These are phyloP conservation scores for Phoma sp. DNA, from an alignment of 2,329 filamentous ascomycete genomes.

Conservation along the genomic window DNA sequence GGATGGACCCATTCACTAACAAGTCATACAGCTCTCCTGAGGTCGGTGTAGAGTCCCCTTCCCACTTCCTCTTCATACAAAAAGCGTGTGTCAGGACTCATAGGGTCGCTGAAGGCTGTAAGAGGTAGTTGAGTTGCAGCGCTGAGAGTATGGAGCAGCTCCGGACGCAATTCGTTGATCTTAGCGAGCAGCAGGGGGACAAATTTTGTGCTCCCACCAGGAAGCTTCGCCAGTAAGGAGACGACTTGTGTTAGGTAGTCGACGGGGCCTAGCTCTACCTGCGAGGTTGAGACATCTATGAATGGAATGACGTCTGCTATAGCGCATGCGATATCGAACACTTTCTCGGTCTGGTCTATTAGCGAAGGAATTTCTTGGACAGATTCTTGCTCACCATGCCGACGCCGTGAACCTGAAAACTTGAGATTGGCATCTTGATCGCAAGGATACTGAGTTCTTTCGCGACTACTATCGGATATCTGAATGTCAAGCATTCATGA, in stretches of 20 bases:
- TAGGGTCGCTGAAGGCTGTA: conserved; percentile 18
- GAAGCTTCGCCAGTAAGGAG: conserved; percentile 28
- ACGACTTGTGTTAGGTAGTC: conserved; percentile 30
- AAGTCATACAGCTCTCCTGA: conserved; percentile 21
- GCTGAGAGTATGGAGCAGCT: conserved; percentile 25
- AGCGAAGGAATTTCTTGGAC: conserved; percentile 1
- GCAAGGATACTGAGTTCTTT: conserved; percentile 61
- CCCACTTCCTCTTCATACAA: conserved; percentile 37
- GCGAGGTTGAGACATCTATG: conserved; percentile 17
- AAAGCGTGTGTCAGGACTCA: conserved; percentile 32
- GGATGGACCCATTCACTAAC: not conserved
- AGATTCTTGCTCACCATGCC: conserved; percentile 29
- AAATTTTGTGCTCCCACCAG: conserved; percentile 32
- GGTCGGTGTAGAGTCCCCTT: conserved; percentile 25
- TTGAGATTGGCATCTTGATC: conserved; percentile 29
- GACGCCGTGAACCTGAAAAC: conserved; percentile 35
- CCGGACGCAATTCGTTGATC: conserved; percentile 33
- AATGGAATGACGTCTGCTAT: conserved; percentile 37
- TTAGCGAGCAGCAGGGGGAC: conserved; percentile 35
- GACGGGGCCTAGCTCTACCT: conserved; percentile 22
- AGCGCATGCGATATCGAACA: conserved; percentile 41
- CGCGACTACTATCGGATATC: conserved; percentile 67
- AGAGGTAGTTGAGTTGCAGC: conserved; percentile 20
- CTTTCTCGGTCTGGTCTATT: conserved; percentile 30
- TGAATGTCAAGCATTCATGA: conserved; percentile 65